A percentile compares a stretch with the other conserved stretches of the same genome.
These are phyloP conservation scores for Piper longum DNA, from an alignment of 164 flowering plant species.

Conservation along the genomic window DNA sequence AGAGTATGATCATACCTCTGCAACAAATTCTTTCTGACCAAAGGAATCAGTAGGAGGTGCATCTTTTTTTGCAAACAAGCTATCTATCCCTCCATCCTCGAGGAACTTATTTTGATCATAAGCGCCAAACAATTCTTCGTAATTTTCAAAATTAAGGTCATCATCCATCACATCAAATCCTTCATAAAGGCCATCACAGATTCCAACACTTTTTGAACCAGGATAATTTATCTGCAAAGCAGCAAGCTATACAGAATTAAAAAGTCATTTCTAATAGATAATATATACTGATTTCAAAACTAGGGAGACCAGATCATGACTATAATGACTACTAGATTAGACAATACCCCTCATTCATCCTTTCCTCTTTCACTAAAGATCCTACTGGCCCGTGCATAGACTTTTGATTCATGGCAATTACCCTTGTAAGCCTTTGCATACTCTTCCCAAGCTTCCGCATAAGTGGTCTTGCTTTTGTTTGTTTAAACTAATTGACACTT, in stretches of 20 bases:
- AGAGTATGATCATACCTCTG: constrained; percentile 32
- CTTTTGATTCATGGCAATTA: too few relatives aligned
- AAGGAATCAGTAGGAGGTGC: constrained; percentile 41
- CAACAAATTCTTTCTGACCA: constrained; percentile 32
- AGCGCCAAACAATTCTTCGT: constrained; percentile 74
- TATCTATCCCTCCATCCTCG: constrained; percentile 65
- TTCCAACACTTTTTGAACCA: constrained; percentile 28
- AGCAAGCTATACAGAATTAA: background rate
- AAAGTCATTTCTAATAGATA: background rate
- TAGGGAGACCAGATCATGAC: background rate
- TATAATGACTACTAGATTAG: too few relatives aligned
- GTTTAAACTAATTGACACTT: too few relatives aligned
- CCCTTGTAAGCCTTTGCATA: too few relatives aligned
- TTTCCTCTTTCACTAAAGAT: too few relatives aligned
- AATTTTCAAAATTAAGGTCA: constrained; percentile 67
- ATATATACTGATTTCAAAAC: background rate
- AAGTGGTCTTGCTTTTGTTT: too few relatives aligned
- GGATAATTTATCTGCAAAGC: constrained; percentile 30
- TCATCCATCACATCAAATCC: constrained; percentile 65
- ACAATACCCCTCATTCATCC: too few relatives aligned
- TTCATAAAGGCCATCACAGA: constrained; percentile 42
- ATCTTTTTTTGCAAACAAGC: constrained; percentile 51
- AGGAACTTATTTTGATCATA: constrained; percentile 48
- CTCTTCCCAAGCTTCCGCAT: too few relatives aligned
- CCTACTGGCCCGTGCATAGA: too few relatives aligned